A percentile compares a stretch with the other conserved stretches of the same genome.
These are phyloP conservation scores for Sporopachydermia cereana DNA, from an alignment of 1,139 yeast species.

Conservation along the genomic window DNA sequence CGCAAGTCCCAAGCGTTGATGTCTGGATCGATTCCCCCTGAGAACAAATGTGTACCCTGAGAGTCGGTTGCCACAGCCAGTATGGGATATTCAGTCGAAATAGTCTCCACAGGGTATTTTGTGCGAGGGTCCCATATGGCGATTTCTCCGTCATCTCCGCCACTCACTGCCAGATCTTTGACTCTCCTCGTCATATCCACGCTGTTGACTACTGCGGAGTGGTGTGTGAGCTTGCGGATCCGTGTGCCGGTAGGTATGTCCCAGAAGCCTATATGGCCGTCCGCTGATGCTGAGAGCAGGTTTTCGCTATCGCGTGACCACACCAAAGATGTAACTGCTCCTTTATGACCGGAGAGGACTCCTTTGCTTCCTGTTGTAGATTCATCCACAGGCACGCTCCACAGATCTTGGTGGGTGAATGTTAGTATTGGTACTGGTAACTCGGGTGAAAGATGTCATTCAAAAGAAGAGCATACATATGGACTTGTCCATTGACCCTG, in stretches of 20 bases:
- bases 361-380: slow-evolving; percentile 30
- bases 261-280: slow-evolving; percentile 39
- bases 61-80: slow-evolving; percentile 36
- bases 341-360: slow-evolving; percentile 34
- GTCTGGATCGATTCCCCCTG: slow-evolving; percentile 59
- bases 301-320: slow-evolving; percentile 33
- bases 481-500: slow-evolving; percentile 22
- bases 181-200: slow-evolving; percentile 27
- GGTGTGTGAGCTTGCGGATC: slow-evolving; percentile 41
- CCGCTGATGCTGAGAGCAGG: slow-evolving; percentile 36
- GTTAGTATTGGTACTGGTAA: not conserved
- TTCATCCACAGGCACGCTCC: slow-evolving; percentile 30
- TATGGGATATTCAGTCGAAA: slow-evolving; percentile 44
- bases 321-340: slow-evolving; percentile 35
- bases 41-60: slow-evolving; percentile 34
- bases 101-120: slow-evolving; percentile 28
- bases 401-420: slow-evolving; percentile 24
- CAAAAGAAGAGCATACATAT: slow-evolving; percentile 14
- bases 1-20: slow-evolving; percentile 48
- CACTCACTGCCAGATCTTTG: slow-evolving; percentile 34
- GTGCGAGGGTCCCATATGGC: slow-evolving; percentile 55
- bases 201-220: slow-evolving; percentile 46
- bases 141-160: slow-evolving; percentile 54
- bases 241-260: slow-evolving; percentile 46
- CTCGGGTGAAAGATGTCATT: not conserved